A percentile compares a stretch with the other conserved stretches of the same genome.
phyloP scores from a whole-genome alignment of 805 yeast species.

The Scheffersomyces amazonensis region DNA sequence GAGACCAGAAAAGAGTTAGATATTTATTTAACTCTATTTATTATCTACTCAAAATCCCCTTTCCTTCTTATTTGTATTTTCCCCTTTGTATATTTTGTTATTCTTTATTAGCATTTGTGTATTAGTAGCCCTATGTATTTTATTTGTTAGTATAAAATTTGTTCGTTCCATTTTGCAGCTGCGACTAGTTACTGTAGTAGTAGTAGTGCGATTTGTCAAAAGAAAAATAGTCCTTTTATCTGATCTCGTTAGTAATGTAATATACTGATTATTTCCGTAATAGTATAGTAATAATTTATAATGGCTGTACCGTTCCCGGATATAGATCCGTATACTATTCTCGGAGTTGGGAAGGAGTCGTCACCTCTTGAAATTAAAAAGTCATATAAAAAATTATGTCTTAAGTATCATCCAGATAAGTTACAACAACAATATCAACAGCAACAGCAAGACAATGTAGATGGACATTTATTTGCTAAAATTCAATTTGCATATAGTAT shows the following conservation, averaged over 20 bases:
- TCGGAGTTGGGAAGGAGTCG: slow-evolving; percentile 40
- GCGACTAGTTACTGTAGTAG: no score
- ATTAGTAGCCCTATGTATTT: no score
- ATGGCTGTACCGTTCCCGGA: slow-evolving; percentile 48
- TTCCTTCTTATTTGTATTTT: no score
- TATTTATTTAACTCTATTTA: no score
- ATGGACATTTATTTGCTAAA: slow-evolving; percentile 49
- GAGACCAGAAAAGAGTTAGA: slow-evolving; percentile 4
- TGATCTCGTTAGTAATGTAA: no score
- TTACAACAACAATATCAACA: slow-evolving; percentile 25
- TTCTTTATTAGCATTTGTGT: background rate
- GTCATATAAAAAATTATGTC: slow-evolving; percentile 62
- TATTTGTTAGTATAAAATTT: no score
- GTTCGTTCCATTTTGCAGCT: no score
- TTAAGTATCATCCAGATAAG: slow-evolving; percentile 73
- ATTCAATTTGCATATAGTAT: slow-evolving; percentile 75
- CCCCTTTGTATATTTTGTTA: background rate
- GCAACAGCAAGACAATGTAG: slow-evolving; percentile 7
- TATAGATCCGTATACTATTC: slow-evolving; percentile 59
- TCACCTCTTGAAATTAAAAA: slow-evolving; percentile 58
- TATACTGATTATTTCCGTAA: no score
- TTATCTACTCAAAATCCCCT: no score
- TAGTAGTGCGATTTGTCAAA: no score
- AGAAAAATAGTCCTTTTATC: no score
- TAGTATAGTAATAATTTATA: no score